phyloP scores from a whole-genome alignment of 306 rosid species.

The Crataegus laevigata region DNA sequence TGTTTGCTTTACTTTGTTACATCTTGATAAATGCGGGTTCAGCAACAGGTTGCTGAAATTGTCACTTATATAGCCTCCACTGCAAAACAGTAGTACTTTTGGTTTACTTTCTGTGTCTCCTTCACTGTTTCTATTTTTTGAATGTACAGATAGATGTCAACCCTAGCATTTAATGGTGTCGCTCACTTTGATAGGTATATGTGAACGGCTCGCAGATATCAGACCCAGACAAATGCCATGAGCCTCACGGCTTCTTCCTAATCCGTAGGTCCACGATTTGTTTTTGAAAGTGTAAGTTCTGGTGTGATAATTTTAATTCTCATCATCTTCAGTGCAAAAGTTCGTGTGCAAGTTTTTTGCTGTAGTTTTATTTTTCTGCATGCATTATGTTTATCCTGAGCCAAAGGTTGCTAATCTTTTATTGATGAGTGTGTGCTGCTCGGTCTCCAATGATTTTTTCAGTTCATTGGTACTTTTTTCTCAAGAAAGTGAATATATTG shows the following conservation, averaged over 20 bases:
- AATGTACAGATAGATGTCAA: background rate
- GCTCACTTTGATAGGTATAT: conserved; percentile 44
- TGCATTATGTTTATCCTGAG: background rate
- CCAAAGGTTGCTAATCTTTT: background rate
- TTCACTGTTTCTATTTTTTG: background rate
- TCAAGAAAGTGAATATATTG: background rate
- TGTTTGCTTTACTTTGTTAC: background rate
- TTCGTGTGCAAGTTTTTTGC: too few species aligned
- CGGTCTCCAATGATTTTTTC: background rate
- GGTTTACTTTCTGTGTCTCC: background rate
- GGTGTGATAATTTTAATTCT: background rate
- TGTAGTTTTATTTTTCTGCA: background rate
- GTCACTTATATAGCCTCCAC: conserved; percentile 62
- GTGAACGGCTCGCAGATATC: conserved; percentile 95
- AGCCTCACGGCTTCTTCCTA: conserved; percentile 79
- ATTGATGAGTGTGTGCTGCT: background rate
- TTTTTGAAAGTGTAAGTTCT: conserved; percentile 81
- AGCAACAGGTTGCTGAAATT: conserved; percentile 89
- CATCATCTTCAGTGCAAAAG: background rate
- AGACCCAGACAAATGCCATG: conserved; percentile 84
- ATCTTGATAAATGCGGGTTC: conserved; percentile 58
- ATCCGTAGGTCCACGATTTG: conserved; percentile 90
- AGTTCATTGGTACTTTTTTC: background rate
- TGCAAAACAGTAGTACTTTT: conserved; percentile 65
- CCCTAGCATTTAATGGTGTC: background rate